phyloP scores from a whole-genome alignment of 2,329 filamentous ascomycete genomes.

The Blastomyces percursus region DNA sequence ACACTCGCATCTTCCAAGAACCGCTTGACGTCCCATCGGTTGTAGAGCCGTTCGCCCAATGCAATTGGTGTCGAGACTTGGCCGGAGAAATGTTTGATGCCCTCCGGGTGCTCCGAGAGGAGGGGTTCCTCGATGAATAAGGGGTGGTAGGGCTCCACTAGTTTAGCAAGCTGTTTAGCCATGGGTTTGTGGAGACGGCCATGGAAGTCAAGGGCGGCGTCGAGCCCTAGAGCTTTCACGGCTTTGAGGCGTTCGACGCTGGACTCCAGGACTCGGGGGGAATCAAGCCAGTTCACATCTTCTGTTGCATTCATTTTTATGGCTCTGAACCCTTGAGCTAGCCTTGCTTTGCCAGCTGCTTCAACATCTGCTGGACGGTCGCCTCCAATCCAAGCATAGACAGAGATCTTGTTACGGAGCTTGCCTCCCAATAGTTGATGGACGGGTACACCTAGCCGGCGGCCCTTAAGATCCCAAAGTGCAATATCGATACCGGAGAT shows the following conservation, averaged over 20 bases:
- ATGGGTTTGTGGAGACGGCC: conserved; percentile 69
- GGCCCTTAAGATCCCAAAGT: conserved; percentile 64
- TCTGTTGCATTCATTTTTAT: conserved; percentile 74
- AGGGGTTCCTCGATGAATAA: conserved; percentile 70
- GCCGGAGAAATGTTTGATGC: conserved; percentile 49
- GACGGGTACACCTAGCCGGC: conserved; percentile 54
- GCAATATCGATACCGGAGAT: conserved; percentile 69
- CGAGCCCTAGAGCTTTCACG: conserved; percentile 59
- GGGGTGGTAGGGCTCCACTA: conserved; percentile 55
- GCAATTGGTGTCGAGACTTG: conserved; percentile 56
- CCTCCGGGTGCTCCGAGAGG: conserved; percentile 57
- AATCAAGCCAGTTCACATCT: conserved; percentile 66
- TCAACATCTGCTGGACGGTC: conserved; percentile 59
- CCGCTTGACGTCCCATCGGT: conserved; percentile 60
- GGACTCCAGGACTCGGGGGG: conserved; percentile 51
- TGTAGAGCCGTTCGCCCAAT: conserved; percentile 60
- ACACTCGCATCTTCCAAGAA: conserved; percentile 59
- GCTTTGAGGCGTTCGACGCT: conserved; percentile 56
- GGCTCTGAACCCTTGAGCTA: conserved; percentile 32
- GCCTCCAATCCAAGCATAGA: conserved; percentile 71
- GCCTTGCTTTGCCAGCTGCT: conserved; percentile 42
- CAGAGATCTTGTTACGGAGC: conserved; percentile 55
- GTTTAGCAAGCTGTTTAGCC: conserved; percentile 62
- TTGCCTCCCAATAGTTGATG: conserved; percentile 66
- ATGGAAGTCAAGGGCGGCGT: conserved; percentile 67